phyloP scores from a whole-genome alignment of 140 eudicot genomes.

The Stevia rebaudiana region DNA sequence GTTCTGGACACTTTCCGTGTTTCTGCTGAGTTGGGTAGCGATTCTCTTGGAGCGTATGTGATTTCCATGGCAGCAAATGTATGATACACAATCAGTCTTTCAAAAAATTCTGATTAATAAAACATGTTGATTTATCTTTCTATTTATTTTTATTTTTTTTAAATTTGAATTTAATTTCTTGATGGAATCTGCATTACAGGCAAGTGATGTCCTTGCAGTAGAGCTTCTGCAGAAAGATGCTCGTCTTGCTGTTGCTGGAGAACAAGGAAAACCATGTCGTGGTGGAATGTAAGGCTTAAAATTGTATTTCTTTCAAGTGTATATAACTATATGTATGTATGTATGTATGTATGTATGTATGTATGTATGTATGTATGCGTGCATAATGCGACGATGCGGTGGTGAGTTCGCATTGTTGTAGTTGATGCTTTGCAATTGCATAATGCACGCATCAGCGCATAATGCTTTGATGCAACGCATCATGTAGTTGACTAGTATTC shows the following conservation, averaged over 20 bases:
- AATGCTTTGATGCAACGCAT: too few relatives aligned
- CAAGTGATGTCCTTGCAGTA: slow-evolving; percentile 96
- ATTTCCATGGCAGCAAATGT: slow-evolving; percentile 97
- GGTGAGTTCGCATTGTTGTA: too few relatives aligned
- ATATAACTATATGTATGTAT: not conserved
- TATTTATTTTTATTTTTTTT: not conserved
- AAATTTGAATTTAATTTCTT: not conserved
- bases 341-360: not conserved
- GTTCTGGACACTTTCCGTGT: slow-evolving; percentile 89
- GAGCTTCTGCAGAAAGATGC: slow-evolving; percentile 97
- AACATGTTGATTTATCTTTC: not conserved
- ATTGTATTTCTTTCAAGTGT: slow-evolving; percentile 1
- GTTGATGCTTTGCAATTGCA: too few relatives aligned
- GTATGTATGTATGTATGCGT: not conserved
- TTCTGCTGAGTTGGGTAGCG: slow-evolving; percentile 90
- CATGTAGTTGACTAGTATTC: too few relatives aligned
- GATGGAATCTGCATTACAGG: slow-evolving; percentile 38
- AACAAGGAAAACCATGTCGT: slow-evolving; percentile 64
- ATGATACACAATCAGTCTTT: slow-evolving; percentile 15
- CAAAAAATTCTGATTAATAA: not conserved
- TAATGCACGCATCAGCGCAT: too few relatives aligned
- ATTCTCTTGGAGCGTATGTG: slow-evolving; percentile 93
- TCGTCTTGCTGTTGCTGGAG: slow-evolving; percentile 66
- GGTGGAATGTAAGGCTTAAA: slow-evolving; percentile 62
- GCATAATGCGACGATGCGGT: too few relatives aligned